Conservation (phyloP, 2,329 filamentous ascomycete species). For the Fusarium sublunatum region DNA sequence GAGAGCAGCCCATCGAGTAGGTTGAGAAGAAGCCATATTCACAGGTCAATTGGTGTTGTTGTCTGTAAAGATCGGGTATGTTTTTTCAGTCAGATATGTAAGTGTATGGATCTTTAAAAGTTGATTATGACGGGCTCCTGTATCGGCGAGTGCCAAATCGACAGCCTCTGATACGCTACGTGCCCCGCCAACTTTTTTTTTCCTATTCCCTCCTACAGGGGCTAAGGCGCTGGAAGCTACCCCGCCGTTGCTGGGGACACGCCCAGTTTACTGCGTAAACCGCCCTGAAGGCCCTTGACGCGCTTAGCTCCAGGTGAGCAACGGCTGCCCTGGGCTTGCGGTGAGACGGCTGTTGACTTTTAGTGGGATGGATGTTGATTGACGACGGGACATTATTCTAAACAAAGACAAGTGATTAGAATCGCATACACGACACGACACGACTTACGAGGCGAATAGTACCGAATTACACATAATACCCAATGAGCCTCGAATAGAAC, state of each 20-base stretch:
- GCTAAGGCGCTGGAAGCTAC: conserved; percentile 43
- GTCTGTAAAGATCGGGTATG: background rate
- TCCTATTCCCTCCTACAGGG: background rate
- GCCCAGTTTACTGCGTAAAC: conserved; percentile 27
- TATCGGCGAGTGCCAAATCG: conserved; percentile 48
- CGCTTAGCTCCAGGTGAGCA: conserved; percentile 28
- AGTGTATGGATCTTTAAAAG: conserved; percentile 24
- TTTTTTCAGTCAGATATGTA: conserved; percentile 8
- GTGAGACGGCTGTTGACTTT: conserved; percentile 42
- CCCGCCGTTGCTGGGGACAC: conserved; percentile 46
- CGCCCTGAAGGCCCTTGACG: conserved; percentile 36
- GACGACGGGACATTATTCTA: conserved; percentile 20
- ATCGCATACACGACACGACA: conserved; percentile 13
- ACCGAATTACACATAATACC: background rate
- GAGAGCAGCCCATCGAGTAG: conserved; percentile 77
- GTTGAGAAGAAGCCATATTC: conserved; percentile 44
- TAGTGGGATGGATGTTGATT: conserved; percentile 40
- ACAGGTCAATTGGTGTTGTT: conserved; percentile 28
- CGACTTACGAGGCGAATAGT: background rate
- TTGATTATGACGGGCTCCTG: conserved; percentile 41
- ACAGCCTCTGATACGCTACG: conserved; percentile 43
- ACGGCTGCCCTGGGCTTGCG: conserved; percentile 14
- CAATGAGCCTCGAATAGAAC: conserved; percentile 12
- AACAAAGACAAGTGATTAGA: conserved; percentile 30
- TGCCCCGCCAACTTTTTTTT: conserved; percentile 40